These are phyloP conservation scores for Ceratocystis destructans DNA, from an alignment of 2,329 filamentous ascomycete species.

Conservation along the genomic window DNA sequence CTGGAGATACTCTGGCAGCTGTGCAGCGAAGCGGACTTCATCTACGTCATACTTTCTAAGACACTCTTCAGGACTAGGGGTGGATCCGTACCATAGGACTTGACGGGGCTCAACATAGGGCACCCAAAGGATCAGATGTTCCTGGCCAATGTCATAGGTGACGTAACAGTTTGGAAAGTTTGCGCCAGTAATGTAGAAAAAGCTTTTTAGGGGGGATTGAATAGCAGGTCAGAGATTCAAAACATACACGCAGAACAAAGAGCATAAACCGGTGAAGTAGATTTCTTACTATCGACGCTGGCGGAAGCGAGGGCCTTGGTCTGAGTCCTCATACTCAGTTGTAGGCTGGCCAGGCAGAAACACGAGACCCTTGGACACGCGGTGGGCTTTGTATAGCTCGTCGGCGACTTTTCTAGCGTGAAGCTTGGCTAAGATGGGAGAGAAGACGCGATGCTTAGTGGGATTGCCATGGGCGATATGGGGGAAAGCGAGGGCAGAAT, in stretches of 20 bases:
- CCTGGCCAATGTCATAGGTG: slow-evolving; percentile 44
- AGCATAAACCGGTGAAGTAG: not conserved
- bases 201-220: slow-evolving; percentile 29
- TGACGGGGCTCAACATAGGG: slow-evolving; percentile 50
- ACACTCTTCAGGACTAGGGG: slow-evolving; percentile 47
- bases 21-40: slow-evolving; percentile 47
- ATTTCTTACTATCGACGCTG: slow-evolving; percentile 43
- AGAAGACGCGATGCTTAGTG: not conserved
- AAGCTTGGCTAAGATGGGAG: slow-evolving; percentile 33
- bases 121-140: slow-evolving; percentile 59
- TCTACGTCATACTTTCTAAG: slow-evolving; percentile 54
- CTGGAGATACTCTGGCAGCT: slow-evolving; percentile 36
- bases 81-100: slow-evolving; percentile 50
- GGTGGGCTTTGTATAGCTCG: slow-evolving; percentile 29
- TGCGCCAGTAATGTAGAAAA: slow-evolving; percentile 44
- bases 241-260: not conserved
- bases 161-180: slow-evolving; percentile 41
- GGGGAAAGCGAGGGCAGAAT: not conserved
- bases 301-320: slow-evolving; percentile 41
- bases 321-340: slow-evolving; percentile 43
- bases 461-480: not conserved
- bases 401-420: slow-evolving; percentile 44
- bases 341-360: slow-evolving; percentile 42
- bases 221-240: slow-evolving; percentile 13
- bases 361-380: slow-evolving; percentile 37